phyloP scores from a whole-genome alignment of 768 basidiomycete species.

The Podaxis mareebaensis region DNA sequence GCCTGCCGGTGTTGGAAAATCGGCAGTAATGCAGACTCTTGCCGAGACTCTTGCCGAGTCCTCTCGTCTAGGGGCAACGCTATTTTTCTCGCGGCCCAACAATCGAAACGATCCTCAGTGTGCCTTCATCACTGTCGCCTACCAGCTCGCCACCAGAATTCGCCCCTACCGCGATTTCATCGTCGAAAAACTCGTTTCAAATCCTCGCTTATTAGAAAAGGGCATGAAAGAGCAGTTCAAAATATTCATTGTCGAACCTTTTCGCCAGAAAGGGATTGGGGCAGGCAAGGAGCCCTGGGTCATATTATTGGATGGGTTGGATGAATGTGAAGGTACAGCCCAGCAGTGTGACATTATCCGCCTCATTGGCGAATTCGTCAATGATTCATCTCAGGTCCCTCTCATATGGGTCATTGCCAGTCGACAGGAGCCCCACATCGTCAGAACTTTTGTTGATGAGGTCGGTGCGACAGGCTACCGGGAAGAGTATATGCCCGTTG shows the following conservation, averaged over 20 bases:
- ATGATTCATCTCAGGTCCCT: background rate
- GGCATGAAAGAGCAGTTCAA: background rate
- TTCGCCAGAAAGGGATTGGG: background rate
- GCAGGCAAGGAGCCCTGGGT: background rate
- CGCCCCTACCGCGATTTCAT: background rate
- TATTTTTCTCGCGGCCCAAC: background rate
- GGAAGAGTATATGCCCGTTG: background rate
- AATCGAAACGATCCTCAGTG: background rate
- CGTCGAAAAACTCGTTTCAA: background rate
- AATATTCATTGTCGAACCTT: background rate
- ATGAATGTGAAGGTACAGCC: background rate
- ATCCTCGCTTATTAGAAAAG: background rate
- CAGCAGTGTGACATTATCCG: background rate
- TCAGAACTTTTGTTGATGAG: background rate
- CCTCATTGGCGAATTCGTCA: background rate
- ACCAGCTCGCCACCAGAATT: background rate
- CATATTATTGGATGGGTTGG: background rate
- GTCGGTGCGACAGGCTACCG: background rate
- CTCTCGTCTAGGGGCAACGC: background rate
- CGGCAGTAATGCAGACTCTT: background rate
- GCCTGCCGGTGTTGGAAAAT: background rate
- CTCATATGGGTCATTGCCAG: background rate
- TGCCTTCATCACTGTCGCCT: background rate
- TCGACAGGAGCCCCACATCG: background rate
- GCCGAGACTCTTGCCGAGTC: background rate